Evolutionary conservation across 768 basidiomycete genomes (phyloP), one percentile per base, ranked within the genome.

Genomic region (Rubroboletus pulcherrimus): DNA sequence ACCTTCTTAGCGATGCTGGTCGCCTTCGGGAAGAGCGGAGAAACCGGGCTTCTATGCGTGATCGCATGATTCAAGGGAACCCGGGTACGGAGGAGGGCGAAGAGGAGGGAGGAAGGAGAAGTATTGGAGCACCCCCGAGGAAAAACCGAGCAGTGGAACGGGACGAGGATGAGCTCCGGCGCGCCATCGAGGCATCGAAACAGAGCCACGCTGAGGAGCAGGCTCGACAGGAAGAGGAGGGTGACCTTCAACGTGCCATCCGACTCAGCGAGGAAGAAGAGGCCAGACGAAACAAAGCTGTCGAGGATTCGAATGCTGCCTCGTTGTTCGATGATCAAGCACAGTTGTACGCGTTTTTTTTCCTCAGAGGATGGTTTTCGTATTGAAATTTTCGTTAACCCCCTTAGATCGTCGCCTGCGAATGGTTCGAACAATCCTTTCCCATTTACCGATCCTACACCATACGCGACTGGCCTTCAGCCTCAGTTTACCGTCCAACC

Each of bases 111-210:
- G 31, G 39, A 29, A 30, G 29, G 17, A 50, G n/a, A 19, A 50
- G 35, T 29, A n/a, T 19, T 38, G 1, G 57, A 8, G 58, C 64
- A 5, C 64, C 66, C 3, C 41, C 66, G 35, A 58, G 61, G 21
- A 54, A 58, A 37, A 64, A 35, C n/a, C 66, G 58, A 42, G 31
- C 35, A 7, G 29, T 48, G n/a, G 75, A 76, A 43, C 73, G 74
- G 37, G 89, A 89, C 38, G 93, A 98, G 33, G 93, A 93, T 7
- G 96, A 98, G 51, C 74, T 98, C 55, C 78, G 77, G 60, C 76
- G 78, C 38, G 96, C 96, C 5, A 93, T 98, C 55, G 94, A 95
- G 69, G 93, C 87, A 74, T 93, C 90, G 63, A 95, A 93, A 76
- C 79, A 80, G 65, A 78, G 75, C 3, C 74, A 84, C 58, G 87